Base-by-base conservation (phyloP, 345 rosid genomes). In the Syzygium oleosum region DNA sequence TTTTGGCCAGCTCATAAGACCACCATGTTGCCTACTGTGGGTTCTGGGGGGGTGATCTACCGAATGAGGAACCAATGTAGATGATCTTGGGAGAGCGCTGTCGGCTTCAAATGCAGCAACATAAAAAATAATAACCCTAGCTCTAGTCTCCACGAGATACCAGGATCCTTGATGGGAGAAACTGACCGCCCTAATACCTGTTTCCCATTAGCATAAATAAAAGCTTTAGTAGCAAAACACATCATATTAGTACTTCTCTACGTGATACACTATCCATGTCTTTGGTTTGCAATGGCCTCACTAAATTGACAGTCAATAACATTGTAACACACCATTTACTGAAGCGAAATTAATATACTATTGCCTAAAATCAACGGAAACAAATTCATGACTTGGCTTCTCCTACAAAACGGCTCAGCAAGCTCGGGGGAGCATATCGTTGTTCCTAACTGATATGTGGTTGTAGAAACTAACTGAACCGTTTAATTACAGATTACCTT, bases 1-100 rank as follows among this genome's bases (percentile, higher is more conserved):
- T 85, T 95, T 96, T 13, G 98, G 98, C 97, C 97, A 96, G 84
- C 96, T 95, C 95, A 96, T 92, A 68, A 96, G 94, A 79, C 91
- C 88, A 27, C 88, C 86, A 83, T 94, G 94, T 87, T 94, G 97
- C 89, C 91, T 93, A 84, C 92, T 92, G 84, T 84, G 88, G 65
- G 93, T 52, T 91, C 93, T 92, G 87, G 91, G 94, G 41, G 91
- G 87, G 65, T 92, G 95, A 85, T 94, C 97, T 84, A 87, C 88
- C 46, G 91, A 86, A 84, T 80, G 91, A 46, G 91, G 89, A 41
- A 92, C 86, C 19, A 94, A 91, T 78, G 99, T 94, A 59, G 94
- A 77, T 85, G 90, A 88, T 89, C 95, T 90, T 85, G 52, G 89
- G 52, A 93, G 90, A 85, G 88, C 89, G 19, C 55, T 90, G 22